Evolutionary conservation across 2,329 filamentous ascomycete species (phyloP).

Genomic region (Grosmannia huntii): DNA sequence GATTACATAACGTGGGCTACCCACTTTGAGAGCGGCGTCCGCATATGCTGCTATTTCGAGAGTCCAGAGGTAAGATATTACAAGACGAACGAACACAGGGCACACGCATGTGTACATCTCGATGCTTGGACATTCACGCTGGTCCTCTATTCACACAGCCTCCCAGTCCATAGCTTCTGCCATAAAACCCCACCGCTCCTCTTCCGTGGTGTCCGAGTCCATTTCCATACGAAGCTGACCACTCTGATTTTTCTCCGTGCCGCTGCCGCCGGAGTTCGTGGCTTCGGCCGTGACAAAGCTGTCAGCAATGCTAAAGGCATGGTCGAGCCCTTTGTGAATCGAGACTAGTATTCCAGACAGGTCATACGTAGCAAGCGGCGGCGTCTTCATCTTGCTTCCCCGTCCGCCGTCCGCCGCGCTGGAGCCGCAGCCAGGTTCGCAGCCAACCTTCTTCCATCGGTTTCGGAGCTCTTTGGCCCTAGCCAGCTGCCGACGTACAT

Average conservation of each 20-base stretch:
- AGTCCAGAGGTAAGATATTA: no score
- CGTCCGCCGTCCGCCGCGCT: background rate
- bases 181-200: constrained; percentile 42
- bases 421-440: constrained; percentile 18
- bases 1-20: no score
- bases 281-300: constrained; percentile 21
- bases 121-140: no score
- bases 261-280: background rate
- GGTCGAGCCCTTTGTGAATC: constrained; percentile 46
- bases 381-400: constrained; percentile 12
- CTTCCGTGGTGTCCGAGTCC: constrained; percentile 16
- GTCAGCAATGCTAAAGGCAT: constrained; percentile 39
- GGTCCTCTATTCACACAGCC: constrained; percentile 4
- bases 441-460: constrained; percentile 56
- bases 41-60: no score
- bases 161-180: constrained; percentile 33
- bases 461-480: constrained; percentile 60
- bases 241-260: background rate
- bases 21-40: no score
- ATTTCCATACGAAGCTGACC: constrained; percentile 11
- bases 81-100: no score
- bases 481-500: constrained; percentile 44
- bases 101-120: background rate
- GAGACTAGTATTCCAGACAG: constrained; percentile 44
- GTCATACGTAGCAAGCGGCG: constrained; percentile 45